These are phyloP conservation scores for Asterionellopsis glacialis DNA, from an alignment of 108 stramenopile species.

Conservation along the genomic window DNA sequence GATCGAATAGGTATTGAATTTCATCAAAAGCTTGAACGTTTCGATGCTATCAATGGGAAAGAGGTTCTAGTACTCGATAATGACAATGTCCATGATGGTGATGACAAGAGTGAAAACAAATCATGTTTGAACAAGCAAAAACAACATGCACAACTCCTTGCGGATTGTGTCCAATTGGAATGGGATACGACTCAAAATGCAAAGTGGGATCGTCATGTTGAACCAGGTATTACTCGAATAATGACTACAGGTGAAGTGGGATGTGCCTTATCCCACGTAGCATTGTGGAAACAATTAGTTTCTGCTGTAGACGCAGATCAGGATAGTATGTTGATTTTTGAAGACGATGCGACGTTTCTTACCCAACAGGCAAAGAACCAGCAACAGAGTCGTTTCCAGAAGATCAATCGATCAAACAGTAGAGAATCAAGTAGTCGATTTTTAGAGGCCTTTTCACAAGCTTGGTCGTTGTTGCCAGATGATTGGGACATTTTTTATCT, in stretches of 20 bases:
- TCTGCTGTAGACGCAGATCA: background rate
- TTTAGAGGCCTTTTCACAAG: constrained; percentile 10
- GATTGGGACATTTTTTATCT: constrained; percentile 41
- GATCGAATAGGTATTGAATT: background rate
- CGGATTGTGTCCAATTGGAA: constrained; percentile 2
- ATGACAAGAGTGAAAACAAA: background rate
- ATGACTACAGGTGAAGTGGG: constrained; percentile 38
- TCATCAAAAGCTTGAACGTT: constrained; percentile 15
- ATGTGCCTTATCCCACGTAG: constrained; percentile 36
- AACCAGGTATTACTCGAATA: constrained; percentile 7
- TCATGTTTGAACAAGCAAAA: background rate
- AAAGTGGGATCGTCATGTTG: constrained; percentile 16
- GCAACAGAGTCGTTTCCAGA: background rate
- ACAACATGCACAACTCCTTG: background rate
- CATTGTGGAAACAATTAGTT: constrained; percentile 24
- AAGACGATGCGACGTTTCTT: constrained; percentile 23
- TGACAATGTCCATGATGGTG: background rate
- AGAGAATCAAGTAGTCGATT: constrained; percentile 6
- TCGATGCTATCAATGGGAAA: constrained; percentile 23
- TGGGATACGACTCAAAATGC: constrained; percentile 47
- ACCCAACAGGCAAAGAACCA: background rate
- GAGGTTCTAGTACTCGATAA: background rate
- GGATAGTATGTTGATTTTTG: constrained; percentile 21
- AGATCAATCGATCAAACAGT: background rate
- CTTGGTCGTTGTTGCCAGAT: constrained; percentile 15